These are phyloP conservation scores for Eucalyptus shirleyi DNA, from an alignment of 345 rosid species.

Conservation along the genomic window DNA sequence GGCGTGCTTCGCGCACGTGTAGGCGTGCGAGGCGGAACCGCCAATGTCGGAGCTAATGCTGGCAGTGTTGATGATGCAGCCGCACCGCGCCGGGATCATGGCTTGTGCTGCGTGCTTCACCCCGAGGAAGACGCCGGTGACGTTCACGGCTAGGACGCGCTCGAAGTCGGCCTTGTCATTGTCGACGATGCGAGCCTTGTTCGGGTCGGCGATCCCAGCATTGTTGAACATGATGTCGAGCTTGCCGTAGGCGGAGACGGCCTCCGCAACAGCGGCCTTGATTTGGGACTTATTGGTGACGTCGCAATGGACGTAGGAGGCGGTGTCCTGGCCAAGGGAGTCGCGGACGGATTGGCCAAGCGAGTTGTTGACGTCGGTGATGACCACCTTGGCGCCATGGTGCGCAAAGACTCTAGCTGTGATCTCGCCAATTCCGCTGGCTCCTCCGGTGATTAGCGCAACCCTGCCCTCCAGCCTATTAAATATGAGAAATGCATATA, in stretches of 20 bases:
- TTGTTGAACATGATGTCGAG: slow-evolving; percentile 33
- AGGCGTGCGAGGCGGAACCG: slow-evolving; percentile 16
- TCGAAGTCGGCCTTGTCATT: slow-evolving; percentile 17
- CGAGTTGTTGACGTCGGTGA: slow-evolving; percentile 6
- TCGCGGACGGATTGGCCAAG: neutral
- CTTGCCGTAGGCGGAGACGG: slow-evolving; percentile 15
- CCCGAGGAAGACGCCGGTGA: slow-evolving; percentile 29
- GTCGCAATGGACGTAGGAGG: slow-evolving; percentile 11
- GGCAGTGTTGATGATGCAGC: slow-evolving; percentile 15
- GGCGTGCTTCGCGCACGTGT: slow-evolving; percentile 30
- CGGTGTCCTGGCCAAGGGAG: slow-evolving; percentile 1
- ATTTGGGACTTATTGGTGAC: slow-evolving; percentile 18
- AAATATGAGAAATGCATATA: neutral
- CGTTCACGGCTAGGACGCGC: slow-evolving; percentile 14
- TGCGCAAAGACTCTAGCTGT: slow-evolving; percentile 1
- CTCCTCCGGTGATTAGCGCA: slow-evolving; percentile 18
- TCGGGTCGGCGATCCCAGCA: slow-evolving; percentile 10
- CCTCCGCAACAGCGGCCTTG: slow-evolving; percentile 1
- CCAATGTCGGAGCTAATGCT: slow-evolving; percentile 13
- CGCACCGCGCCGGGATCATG: slow-evolving; percentile 15
- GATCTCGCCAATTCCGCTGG: slow-evolving; percentile 14
- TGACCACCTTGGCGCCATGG: slow-evolving; percentile 15
- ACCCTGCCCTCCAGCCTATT: slow-evolving; percentile 20
- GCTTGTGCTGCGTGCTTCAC: slow-evolving; percentile 21
- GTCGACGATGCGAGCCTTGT: slow-evolving; percentile 21